phyloP scores from a whole-genome alignment of 257 asterid genomes.

The Jacaranda copaia region DNA sequence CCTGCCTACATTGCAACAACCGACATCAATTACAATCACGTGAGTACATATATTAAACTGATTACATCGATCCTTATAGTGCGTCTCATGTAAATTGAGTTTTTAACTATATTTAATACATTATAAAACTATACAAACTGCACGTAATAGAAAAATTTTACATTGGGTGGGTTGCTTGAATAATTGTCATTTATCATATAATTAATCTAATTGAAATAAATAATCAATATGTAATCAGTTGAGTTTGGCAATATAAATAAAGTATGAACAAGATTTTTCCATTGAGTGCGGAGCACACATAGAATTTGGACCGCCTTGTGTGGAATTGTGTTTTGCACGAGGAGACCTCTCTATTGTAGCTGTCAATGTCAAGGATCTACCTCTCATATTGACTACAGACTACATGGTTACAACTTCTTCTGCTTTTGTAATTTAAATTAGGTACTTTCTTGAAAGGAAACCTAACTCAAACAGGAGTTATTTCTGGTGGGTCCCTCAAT shows the following conservation, averaged over 20 bases:
- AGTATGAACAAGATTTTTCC: neutral
- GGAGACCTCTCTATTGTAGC: neutral
- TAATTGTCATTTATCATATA: too few species aligned
- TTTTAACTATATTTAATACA: too few species aligned
- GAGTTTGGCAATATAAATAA: neutral
- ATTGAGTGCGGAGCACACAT: neutral
- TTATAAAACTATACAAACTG: too few species aligned
- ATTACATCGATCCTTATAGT: too few species aligned
- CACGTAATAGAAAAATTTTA: too few species aligned
- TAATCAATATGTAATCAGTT: neutral
- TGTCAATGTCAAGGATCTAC: conserved; percentile 2
- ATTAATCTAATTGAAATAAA: neutral
- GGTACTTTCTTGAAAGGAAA: neutral
- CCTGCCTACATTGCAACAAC: conserved; percentile 73
- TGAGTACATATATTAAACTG: conserved; percentile 38
- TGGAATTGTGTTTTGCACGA: neutral
- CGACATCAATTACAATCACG: conserved; percentile 80
- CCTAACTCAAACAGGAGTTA: too few species aligned
- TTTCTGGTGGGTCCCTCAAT: too few species aligned
- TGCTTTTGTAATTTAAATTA: neutral
- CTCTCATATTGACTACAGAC: too few species aligned
- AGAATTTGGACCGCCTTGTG: too few species aligned
- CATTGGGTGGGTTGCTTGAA: too few species aligned
- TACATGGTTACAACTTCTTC: too few species aligned
- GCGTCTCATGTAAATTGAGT: too few species aligned